Evolutionary conservation across 257 asterid species (phyloP), one percentile per base, ranked within the genome.

Genomic region (Nyctanthes arbortristis): DNA sequence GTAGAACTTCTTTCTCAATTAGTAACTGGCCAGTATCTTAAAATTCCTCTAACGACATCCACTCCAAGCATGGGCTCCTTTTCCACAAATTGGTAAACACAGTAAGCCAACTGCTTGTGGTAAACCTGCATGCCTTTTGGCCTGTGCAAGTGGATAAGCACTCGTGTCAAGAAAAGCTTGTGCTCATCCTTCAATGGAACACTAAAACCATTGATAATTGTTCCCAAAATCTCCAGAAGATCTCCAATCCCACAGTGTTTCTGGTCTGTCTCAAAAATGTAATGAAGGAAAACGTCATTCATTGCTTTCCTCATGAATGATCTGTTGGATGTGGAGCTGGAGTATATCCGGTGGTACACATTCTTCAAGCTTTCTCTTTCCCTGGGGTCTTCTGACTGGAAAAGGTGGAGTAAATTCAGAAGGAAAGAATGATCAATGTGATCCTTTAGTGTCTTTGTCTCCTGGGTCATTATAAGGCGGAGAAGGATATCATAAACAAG

Each of bases 151-250:
- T 95, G 96, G 37, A 89, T 77, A 1, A 91, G 78, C 24, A 89
- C 85, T 73, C 80, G 84, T 63, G 13, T 85, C 75, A 91, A 73
- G 86, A 88, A 89, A 65, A 71, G 10, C 83, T 70, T 87, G 74
- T 91, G 97, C 71, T 89, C 96, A 68, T 85, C 93, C 81, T 89
- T 91, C 61, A 89, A 75, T 0, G 97, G 97, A 45, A 85, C 69
- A 25, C 88, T 84, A 37, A 89, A 91, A 13, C 97, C 96, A 10
- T 87, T 91, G 56, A 87, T 80, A 45, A 91, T 91, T 58, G 91
- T 87, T 12, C 95, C 96, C 84, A 88, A 85, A 22, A 91, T 85
- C 86, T 91, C 97, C 24, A 89, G 82, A 10, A 91, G 70, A 27
- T 91, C 96, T 29, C 97, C 96, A 32, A 91, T 82, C 63, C 95